These are phyloP conservation scores for Onygenales sp. DNA, from an alignment of 2,329 filamentous ascomycete species.

Conservation along the genomic window DNA sequence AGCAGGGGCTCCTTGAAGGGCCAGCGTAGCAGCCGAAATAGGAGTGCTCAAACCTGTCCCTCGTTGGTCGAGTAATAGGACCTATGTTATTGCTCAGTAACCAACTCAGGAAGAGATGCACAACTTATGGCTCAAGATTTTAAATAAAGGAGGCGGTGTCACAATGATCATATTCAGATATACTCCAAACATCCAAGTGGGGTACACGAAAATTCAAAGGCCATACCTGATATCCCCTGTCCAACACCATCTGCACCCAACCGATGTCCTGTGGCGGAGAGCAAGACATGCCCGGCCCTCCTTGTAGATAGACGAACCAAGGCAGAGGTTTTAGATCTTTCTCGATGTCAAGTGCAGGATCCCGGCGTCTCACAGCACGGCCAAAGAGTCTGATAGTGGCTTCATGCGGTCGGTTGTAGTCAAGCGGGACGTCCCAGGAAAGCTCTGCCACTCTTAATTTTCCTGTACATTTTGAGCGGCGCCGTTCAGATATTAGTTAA, in stretches of 20 bases:
- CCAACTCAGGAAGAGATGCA: not conserved
- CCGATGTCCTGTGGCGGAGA: constrained; percentile 62
- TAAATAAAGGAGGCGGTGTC: not conserved
- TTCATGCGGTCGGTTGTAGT: constrained; percentile 55
- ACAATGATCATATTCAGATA: not conserved
- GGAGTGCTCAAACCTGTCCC: constrained; percentile 80
- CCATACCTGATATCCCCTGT: constrained; percentile 67
- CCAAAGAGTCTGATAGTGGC: constrained; percentile 67
- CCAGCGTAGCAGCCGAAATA: constrained; percentile 63
- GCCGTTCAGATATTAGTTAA: not conserved
- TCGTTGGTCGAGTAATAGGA: constrained; percentile 79
- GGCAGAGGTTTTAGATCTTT: constrained; percentile 43
- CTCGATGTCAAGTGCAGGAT: constrained; percentile 46
- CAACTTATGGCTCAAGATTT: not conserved
- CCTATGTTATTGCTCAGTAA: constrained; percentile 17
- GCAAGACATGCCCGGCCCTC: constrained; percentile 75
- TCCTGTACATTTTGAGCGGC: constrained; percentile 39
- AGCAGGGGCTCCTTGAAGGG: constrained; percentile 50
- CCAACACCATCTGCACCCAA: constrained; percentile 61
- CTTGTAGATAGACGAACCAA: constrained; percentile 67
- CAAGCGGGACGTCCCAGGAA: constrained; percentile 77
- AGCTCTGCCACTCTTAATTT: constrained; percentile 69
- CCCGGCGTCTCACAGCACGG: constrained; percentile 59
- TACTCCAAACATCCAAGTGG: not conserved
- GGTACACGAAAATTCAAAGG: no score